Evolutionary conservation across 129 eudicot species (phyloP).

Genomic region (Saussurea involucrata): DNA sequence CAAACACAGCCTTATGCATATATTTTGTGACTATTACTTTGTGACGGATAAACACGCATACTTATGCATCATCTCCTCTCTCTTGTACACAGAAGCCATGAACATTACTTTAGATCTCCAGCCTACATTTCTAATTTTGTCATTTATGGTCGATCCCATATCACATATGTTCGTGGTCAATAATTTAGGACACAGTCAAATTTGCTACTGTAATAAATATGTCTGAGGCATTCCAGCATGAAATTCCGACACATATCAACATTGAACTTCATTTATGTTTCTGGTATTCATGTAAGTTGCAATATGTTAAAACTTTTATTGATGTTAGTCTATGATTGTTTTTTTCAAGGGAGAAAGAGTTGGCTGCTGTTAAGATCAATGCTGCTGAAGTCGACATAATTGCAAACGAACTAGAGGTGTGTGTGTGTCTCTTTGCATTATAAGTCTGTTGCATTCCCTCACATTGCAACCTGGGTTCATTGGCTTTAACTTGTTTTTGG

Average conservation of each 20-base stretch:
- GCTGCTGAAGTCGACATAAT: conserved; percentile 85
- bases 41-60: too few relatives aligned
- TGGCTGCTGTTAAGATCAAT: conserved; percentile 97
- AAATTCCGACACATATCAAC: background rate
- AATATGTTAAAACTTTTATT: background rate
- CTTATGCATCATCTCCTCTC: too few relatives aligned
- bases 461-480: background rate
- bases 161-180: too few relatives aligned
- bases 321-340: background rate
- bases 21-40: too few relatives aligned
- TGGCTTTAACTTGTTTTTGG: background rate
- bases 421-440: conserved; percentile 28
- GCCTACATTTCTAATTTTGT: too few relatives aligned
- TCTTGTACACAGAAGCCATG: too few relatives aligned
- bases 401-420: conserved; percentile 92
- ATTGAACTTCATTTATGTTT: background rate
- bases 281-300: background rate
- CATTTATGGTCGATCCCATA: too few relatives aligned
- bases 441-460: background rate
- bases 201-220: too few relatives aligned
- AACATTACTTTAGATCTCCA: too few relatives aligned
- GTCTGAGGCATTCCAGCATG: background rate
- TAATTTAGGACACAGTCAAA: too few relatives aligned
- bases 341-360: conserved; percentile 79
- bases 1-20: too few relatives aligned